Percentiles rank a stretch among this genome's conserved stretches.
These are phyloP conservation scores for Phytophthora pseudosyringae DNA, from an alignment of 352 stramenopile species.

Conservation along the genomic window DNA sequence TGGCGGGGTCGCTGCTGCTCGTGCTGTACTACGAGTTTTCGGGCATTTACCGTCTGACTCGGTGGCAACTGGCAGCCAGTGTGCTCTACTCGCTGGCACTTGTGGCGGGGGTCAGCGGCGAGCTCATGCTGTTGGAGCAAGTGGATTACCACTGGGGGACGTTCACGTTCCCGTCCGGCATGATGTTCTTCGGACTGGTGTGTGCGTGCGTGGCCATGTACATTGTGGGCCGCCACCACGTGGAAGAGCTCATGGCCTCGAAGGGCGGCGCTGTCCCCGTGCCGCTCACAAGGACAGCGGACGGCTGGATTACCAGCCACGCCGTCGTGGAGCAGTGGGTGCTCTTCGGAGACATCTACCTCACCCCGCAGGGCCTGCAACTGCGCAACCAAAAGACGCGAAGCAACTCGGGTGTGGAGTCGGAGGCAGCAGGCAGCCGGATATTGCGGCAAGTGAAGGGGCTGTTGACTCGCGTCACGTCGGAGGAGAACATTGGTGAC, in stretches of 20 bases:
- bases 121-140: constrained; percentile 82
- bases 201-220: constrained; percentile 80
- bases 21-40: constrained; percentile 85
- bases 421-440: constrained; percentile 45
- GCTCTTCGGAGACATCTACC: constrained; percentile 78
- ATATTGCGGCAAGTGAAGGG: constrained; percentile 55
- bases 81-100: constrained; percentile 77
- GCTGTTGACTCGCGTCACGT: constrained; percentile 43
- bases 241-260: constrained; percentile 83
- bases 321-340: constrained; percentile 85
- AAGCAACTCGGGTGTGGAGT: constrained; percentile 61
- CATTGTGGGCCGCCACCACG: constrained; percentile 80
- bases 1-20: constrained; percentile 56
- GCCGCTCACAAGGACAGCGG: constrained; percentile 71
- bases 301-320: constrained; percentile 86
- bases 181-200: constrained; percentile 82
- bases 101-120: constrained; percentile 57
- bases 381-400: constrained; percentile 58
- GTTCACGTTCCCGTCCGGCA: constrained; percentile 74
- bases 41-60: constrained; percentile 77
- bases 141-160: constrained; percentile 77
- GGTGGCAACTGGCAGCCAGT: constrained; percentile 75
- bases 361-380: constrained; percentile 69
- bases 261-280: constrained; percentile 81
- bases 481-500: constrained; percentile 55